Percentiles rank a stretch among this genome's conserved stretches.
Evolutionary conservation across 495 filamentous ascomycete species (phyloP).

Genomic region (Coniosporium apollinis): DNA sequence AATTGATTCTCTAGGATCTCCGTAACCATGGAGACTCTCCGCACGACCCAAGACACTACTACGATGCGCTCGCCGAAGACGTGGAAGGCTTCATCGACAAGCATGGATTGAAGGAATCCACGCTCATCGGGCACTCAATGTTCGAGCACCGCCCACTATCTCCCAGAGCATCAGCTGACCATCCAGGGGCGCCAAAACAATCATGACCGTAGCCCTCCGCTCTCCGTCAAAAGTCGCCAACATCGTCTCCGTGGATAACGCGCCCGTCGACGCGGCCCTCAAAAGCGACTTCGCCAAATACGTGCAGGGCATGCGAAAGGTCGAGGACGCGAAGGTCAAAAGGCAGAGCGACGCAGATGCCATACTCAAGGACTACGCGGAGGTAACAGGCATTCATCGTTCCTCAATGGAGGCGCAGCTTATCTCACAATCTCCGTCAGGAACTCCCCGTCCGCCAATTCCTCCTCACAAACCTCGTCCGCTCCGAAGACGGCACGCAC

Average conservation of each 20-base stretch:
- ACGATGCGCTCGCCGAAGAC: conserved; percentile 72
- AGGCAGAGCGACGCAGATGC: conserved; percentile 62
- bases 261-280: conserved; percentile 63
- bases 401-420: not conserved
- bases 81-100: conserved; percentile 63
- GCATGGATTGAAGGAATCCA: conserved; percentile 50
- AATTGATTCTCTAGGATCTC: conserved; percentile 45
- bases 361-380: conserved; percentile 63
- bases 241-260: conserved; percentile 82
- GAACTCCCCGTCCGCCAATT: conserved; percentile 69
- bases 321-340: conserved; percentile 48
- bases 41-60: conserved; percentile 63
- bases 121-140: conserved; percentile 93
- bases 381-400: conserved; percentile 34
- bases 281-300: conserved; percentile 63
- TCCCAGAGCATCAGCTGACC: conserved; percentile 1
- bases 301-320: conserved; percentile 65
- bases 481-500: conserved; percentile 26
- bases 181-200: conserved; percentile 77
- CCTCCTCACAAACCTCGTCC: conserved; percentile 73
- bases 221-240: conserved; percentile 44
- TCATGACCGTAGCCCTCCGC: conserved; percentile 71
- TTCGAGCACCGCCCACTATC: conserved; percentile 21
- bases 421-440: not conserved
- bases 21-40: conserved; percentile 89